Percentiles rank a stretch among this genome's conserved stretches.
Conservation (phyloP, 148 eudicot species). For the Gaultheria prostrata region DNA sequence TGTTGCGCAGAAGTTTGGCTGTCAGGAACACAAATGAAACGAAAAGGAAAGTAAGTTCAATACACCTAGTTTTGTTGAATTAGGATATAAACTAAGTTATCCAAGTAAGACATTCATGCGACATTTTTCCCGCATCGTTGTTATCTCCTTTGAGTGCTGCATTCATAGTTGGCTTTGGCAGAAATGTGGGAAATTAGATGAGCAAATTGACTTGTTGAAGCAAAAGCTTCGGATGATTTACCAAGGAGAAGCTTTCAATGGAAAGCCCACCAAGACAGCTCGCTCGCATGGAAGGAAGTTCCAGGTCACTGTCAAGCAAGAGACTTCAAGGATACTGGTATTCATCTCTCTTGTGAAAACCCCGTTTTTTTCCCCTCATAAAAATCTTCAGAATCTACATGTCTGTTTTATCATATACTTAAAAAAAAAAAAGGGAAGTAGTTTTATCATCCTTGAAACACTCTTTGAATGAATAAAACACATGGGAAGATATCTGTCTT, state of each 20-base stretch:
- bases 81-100: background rate
- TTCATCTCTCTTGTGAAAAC: background rate
- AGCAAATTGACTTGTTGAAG: conserved; percentile 45
- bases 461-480: background rate
- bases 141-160: background rate
- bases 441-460: background rate
- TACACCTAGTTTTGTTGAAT: background rate
- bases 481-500: background rate
- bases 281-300: conserved; percentile 59
- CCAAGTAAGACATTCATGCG: background rate
- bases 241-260: conserved; percentile 57
- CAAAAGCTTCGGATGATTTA: conserved; percentile 46
- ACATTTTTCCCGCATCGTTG: background rate
- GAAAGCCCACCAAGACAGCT: conserved; percentile 54
- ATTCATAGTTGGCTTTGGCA: conserved; percentile 17
- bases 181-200: conserved; percentile 59
- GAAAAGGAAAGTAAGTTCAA: background rate
- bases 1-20: background rate
- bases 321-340: conserved; percentile 58
- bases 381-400: background rate
- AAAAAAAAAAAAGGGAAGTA: background rate
- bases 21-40: background rate
- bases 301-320: conserved; percentile 49
- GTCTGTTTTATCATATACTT: background rate
- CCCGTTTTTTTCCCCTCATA: background rate